Evolutionary conservation across 1,139 yeast genomes (phyloP).

Genomic region (Lodderomyces parapsilosis): DNA sequence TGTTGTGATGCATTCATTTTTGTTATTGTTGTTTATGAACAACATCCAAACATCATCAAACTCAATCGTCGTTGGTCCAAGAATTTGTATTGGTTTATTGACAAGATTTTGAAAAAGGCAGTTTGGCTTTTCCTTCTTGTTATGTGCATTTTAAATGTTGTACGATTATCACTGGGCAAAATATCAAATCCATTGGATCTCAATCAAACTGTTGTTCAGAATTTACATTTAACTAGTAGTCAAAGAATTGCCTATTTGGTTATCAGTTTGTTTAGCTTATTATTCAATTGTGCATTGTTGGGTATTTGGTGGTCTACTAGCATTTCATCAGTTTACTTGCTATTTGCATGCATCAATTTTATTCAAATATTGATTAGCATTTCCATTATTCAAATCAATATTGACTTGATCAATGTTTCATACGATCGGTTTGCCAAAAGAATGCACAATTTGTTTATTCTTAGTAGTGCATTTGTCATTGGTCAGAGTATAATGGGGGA

Average conservation of each 20-base stretch:
- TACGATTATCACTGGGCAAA: slow-evolving; percentile 14
- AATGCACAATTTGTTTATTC: slow-evolving; percentile 17
- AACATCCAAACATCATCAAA: slow-evolving; percentile 2
- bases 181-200: slow-evolving; percentile 15
- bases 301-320: slow-evolving; percentile 16
- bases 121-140: slow-evolving; percentile 14
- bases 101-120: slow-evolving; percentile 9
- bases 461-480: slow-evolving; percentile 15
- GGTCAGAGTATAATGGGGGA: slow-evolving; percentile 17
- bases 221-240: slow-evolving; percentile 8
- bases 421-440: slow-evolving; percentile 11
- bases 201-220: background rate
- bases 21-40: slow-evolving; percentile 7
- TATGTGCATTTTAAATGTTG: slow-evolving; percentile 14
- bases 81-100: slow-evolving; percentile 5
- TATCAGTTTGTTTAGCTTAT: slow-evolving; percentile 12
- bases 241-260: slow-evolving; percentile 12
- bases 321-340: slow-evolving; percentile 13
- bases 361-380: slow-evolving; percentile 17
- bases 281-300: slow-evolving; percentile 16
- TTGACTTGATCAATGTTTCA: slow-evolving; percentile 11
- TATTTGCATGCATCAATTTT: slow-evolving; percentile 15
- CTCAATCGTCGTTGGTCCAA: slow-evolving; percentile 5
- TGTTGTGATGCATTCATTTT: slow-evolving; percentile 9
- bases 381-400: slow-evolving; percentile 16